Evolutionary conservation across 148 eudicot species (phyloP), one percentile per base, ranked within the genome.

Genomic region (Polygonum aviculare): DNA sequence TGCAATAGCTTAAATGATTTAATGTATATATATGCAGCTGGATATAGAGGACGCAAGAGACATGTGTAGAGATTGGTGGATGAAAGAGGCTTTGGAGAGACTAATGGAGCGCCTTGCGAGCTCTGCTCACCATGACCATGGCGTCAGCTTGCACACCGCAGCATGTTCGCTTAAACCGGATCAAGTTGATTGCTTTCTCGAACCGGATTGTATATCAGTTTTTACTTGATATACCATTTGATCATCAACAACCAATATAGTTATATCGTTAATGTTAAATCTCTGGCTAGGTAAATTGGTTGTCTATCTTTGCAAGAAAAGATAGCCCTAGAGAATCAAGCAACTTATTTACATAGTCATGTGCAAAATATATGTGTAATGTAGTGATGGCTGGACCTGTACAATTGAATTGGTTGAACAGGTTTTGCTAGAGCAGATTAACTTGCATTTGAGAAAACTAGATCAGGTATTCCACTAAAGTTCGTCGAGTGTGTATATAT

Each of bases 21-120:
- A 57, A 4, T 26, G 31, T 26, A 4, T 11, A 45, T 26, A 4
- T 11, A 45, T 65, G 80, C 69, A 86, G 89, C 84, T 84, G 87
- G 83, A 52, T 4, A 82, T 83, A 72, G 81, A 40, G 7, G 84
- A 84, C 63, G 90, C 90, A 3, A 84, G 77, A 74, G 83, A 81
- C 55, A 83, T 76, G 50, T 87, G 90, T 49, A 49, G 73, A n/a
- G 80, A 83, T 26, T 71, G 74, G 74, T 87, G 90, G 90, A 87
- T 87, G 90, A 87, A 85, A 57, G 90, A 87, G 80, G 90, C 90
- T 38, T 75, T 87, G 22, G 90, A 84, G 63, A 79, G 19, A 52
- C 71, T 86, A 36, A 84, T 82, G 16, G 75, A 84, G 51, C 77
- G 89, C 33, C 78, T 86, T 0, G 51, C 41, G 21, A n/a, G 18